phyloP scores from a whole-genome alignment of 2,329 filamentous ascomycete genomes.

The Fusarium euwallaceae region DNA sequence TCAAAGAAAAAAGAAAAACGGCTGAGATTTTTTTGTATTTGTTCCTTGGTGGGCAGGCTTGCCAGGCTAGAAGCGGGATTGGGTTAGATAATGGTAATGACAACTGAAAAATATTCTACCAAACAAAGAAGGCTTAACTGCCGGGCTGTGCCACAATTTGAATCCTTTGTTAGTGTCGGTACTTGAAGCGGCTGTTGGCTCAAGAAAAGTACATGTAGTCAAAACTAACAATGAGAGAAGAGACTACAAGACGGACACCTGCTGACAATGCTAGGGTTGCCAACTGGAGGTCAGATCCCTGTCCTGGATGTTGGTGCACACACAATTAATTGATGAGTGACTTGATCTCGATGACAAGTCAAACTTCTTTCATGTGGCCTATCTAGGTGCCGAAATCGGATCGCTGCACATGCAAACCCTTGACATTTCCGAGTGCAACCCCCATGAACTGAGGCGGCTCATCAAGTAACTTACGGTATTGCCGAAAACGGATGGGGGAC shows the following conservation, averaged over 20 bases:
- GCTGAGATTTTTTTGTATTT: constrained; percentile 10
- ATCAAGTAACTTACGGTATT: constrained; percentile 23
- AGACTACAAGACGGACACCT: not conserved
- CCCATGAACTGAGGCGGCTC: constrained; percentile 1
- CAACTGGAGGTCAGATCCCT: not conserved
- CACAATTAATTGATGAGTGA: not conserved
- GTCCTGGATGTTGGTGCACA: not conserved
- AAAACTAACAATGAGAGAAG: not conserved
- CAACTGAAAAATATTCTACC: not conserved
- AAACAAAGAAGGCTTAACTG: not conserved
- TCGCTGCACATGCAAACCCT: constrained; percentile 21
- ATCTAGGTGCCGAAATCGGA: constrained; percentile 20
- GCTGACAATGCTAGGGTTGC: not conserved
- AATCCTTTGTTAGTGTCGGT: not conserved
- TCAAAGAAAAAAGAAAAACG: constrained; percentile 2
- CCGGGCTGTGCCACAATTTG: constrained; percentile 9
- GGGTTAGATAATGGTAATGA: constrained; percentile 38
- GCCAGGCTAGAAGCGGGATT: constrained; percentile 30
- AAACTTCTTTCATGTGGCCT: constrained; percentile 1
- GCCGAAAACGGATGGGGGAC: constrained; percentile 17
- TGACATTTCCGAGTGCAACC: constrained; percentile 36
- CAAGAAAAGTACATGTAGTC: not conserved
- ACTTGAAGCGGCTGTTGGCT: not conserved
- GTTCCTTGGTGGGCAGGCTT: constrained; percentile 21
- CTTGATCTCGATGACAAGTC: constrained; percentile 1